Conservation (phyloP, 768 basidiomycete genomes). For the Mycena galopus region DNA sequence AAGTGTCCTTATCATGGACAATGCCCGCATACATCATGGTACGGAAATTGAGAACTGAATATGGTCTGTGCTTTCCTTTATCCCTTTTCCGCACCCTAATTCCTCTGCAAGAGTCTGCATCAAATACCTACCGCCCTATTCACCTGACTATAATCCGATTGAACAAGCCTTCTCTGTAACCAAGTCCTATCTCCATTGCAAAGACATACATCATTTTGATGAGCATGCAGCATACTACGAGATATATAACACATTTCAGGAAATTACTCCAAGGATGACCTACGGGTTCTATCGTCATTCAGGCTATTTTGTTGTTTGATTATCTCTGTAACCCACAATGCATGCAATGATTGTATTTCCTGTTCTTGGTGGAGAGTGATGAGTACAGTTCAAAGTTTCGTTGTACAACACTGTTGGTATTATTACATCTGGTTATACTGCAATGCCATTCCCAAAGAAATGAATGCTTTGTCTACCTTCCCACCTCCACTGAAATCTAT, state of each 20-base stretch:
- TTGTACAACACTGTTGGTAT: too few relatives aligned
- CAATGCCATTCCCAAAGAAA: too few relatives aligned
- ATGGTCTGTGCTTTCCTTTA: background rate
- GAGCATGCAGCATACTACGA: background rate
- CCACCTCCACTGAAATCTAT: too few relatives aligned
- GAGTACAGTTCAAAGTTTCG: too few relatives aligned
- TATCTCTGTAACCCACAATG: too few relatives aligned
- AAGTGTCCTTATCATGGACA: background rate
- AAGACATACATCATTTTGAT: background rate
- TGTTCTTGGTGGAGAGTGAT: too few relatives aligned
- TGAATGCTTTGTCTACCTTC: too few relatives aligned
- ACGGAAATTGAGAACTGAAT: background rate
- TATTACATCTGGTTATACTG: too few relatives aligned
- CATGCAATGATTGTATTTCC: too few relatives aligned
- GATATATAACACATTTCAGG: background rate
- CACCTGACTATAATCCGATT: conserved; percentile 45
- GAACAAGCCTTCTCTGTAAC: conserved; percentile 42
- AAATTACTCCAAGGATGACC: conserved; percentile 1
- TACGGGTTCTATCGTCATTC: conserved; percentile 14
- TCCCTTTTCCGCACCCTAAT: background rate
- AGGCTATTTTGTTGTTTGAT: conserved; percentile 1
- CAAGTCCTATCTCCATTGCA: conserved; percentile 34
- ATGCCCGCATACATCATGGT: background rate
- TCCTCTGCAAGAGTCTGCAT: background rate
- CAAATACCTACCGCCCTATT: conserved; percentile 39